phyloP scores from a whole-genome alignment of 495 filamentous ascomycete genomes.

The Podospora pseudocomata region DNA sequence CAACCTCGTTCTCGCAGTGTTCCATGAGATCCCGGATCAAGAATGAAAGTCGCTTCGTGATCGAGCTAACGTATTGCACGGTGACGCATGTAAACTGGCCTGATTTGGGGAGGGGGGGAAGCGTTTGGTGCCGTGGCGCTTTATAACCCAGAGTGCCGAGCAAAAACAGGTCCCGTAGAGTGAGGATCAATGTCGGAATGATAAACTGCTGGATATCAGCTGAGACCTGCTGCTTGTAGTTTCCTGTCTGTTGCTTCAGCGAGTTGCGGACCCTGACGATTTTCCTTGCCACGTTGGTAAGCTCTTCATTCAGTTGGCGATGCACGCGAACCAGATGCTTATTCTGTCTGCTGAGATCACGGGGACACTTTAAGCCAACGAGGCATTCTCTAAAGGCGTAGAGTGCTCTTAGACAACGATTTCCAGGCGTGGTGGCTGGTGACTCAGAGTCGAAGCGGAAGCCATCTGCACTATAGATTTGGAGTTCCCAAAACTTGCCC shows the following conservation, averaged over 20 bases:
- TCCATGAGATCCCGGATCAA: neutral
- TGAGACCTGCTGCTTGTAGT: neutral
- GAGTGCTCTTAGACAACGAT: neutral
- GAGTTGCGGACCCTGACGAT: neutral
- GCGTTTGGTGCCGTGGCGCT: neutral
- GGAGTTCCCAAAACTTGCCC: neutral
- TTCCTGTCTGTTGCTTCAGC: neutral
- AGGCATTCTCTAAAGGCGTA: neutral
- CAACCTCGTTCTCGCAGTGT: neutral
- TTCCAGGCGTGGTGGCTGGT: neutral
- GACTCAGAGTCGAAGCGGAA: neutral
- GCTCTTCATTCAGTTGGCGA: neutral
- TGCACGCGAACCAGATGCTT: neutral
- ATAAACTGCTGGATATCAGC: neutral
- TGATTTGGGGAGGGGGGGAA: neutral
- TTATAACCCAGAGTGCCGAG: constrained; percentile 13
- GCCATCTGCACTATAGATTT: neutral
- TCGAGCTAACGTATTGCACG: constrained; percentile 5
- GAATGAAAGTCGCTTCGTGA: constrained; percentile 13
- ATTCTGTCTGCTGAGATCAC: neutral
- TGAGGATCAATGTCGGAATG: constrained; percentile 18
- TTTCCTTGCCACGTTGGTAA: neutral
- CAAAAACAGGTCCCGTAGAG: constrained; percentile 11
- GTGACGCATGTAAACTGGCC: constrained; percentile 12
- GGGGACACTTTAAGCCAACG: neutral